Evolutionary conservation across 2,329 filamentous ascomycete species (phyloP).

Genomic region (Monilinia polystroma): DNA sequence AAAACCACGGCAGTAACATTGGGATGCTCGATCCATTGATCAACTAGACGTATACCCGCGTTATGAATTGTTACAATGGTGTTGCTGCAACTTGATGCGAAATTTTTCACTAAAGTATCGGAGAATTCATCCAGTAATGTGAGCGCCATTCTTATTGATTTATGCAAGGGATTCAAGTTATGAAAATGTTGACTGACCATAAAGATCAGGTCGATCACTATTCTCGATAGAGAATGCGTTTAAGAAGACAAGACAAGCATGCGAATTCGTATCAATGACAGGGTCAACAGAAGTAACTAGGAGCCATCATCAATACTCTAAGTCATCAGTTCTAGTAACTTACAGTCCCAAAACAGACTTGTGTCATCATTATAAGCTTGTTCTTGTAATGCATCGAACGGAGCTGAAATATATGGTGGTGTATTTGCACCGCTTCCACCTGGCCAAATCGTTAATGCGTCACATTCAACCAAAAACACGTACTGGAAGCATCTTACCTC

Average conservation of each 20-base stretch:
- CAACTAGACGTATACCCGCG: conserved; percentile 58
- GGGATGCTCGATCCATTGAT: conserved; percentile 56
- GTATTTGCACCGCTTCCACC: conserved; percentile 44
- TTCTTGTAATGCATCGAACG: conserved; percentile 46
- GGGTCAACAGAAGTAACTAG: conserved; percentile 41
- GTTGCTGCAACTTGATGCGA: conserved; percentile 55
- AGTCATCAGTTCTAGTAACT: conserved; percentile 44
- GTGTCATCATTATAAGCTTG: neutral
- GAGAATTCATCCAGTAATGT: conserved; percentile 52
- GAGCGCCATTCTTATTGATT: neutral
- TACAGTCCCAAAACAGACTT: conserved; percentile 57
- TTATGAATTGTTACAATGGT: conserved; percentile 66
- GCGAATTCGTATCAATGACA: conserved; percentile 47
- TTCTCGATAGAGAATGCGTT: conserved; percentile 47
- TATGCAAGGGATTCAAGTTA: too few species aligned
- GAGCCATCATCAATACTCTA: neutral
- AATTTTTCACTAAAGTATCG: conserved; percentile 55
- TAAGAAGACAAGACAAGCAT: conserved; percentile 49
- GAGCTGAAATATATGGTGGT: conserved; percentile 51
- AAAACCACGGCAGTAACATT: conserved; percentile 63
- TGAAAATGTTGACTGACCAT: conserved; percentile 29
- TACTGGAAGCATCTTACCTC: neutral
- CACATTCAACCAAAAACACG: neutral
- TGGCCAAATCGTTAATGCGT: conserved; percentile 46
- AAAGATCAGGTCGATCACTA: conserved; percentile 43